Conservation (phyloP, 495 filamentous ascomycete genomes). For the Saxispiralis lemnorum region DNA sequence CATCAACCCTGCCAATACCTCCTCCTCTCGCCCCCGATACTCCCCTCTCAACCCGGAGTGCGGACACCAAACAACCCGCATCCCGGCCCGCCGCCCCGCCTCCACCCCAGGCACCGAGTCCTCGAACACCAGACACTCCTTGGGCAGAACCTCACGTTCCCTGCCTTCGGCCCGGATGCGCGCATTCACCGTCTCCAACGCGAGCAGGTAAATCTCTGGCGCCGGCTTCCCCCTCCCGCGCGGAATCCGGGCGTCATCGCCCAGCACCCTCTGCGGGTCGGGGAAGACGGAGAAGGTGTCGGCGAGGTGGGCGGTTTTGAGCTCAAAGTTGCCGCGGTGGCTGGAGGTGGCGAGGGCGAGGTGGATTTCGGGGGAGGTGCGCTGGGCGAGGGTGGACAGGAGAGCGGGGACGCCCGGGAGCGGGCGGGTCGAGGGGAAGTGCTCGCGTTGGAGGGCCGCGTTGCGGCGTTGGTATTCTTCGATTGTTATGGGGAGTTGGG, state of each 20-base stretch:
- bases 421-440: constrained; percentile 56
- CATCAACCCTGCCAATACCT: constrained; percentile 70
- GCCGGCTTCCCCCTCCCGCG: constrained; percentile 74
- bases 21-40: constrained; percentile 55
- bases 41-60: constrained; percentile 62
- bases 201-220: constrained; percentile 87
- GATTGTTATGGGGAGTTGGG: constrained; percentile 57
- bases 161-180: constrained; percentile 41
- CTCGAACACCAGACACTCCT: constrained; percentile 92
- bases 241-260: constrained; percentile 70
- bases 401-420: constrained; percentile 64
- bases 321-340: constrained; percentile 46
- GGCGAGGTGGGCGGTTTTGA: constrained; percentile 62
- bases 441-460: constrained; percentile 40
- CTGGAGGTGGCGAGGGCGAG: constrained; percentile 68
- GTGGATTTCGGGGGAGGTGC: constrained; percentile 41
- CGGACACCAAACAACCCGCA: constrained; percentile 88
- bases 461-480: constrained; percentile 46
- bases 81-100: constrained; percentile 75
- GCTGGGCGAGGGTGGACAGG: constrained; percentile 35
- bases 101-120: constrained; percentile 88
- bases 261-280: constrained; percentile 48
- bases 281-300: constrained; percentile 55
- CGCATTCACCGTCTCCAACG: constrained; percentile 68
- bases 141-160: constrained; percentile 44